These are phyloP conservation scores for Ophidiomyces ophidiicola DNA, from an alignment of 2,329 filamentous ascomycete genomes.

Conservation along the genomic window DNA sequence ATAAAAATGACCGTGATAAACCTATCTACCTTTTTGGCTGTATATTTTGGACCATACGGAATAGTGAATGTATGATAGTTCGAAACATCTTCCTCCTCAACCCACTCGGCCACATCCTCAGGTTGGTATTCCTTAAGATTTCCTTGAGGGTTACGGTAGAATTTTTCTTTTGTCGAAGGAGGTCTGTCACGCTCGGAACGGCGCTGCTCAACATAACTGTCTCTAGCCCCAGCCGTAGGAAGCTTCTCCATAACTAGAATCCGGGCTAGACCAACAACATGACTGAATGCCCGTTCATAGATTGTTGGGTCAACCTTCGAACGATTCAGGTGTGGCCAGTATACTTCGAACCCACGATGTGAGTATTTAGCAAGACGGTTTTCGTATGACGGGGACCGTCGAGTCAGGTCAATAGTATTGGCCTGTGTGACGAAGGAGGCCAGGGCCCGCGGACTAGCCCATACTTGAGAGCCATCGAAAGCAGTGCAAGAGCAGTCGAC, in stretches of 20 bases:
- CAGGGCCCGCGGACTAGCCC: constrained; percentile 62
- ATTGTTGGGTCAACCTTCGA: constrained; percentile 73
- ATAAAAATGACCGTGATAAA: constrained; percentile 20
- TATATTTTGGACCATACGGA: constrained; percentile 23
- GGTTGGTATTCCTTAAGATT: constrained; percentile 68
- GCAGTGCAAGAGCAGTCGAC: constrained; percentile 74
- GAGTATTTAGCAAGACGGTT: constrained; percentile 78
- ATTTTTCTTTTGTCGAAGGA: constrained; percentile 35
- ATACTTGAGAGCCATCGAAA: constrained; percentile 71
- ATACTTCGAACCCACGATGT: constrained; percentile 71
- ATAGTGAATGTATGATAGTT: constrained; percentile 60
- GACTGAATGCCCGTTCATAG: constrained; percentile 66
- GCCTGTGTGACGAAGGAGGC: constrained; percentile 69
- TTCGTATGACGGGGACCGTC: constrained; percentile 76
- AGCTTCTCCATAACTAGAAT: constrained; percentile 69
- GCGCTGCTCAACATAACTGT: constrained; percentile 57
- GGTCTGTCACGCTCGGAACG: constrained; percentile 62
- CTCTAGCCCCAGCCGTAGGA: constrained; percentile 55
- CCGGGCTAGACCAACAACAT: constrained; percentile 64
- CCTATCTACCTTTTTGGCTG: constrained; percentile 24
- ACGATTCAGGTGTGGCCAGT: constrained; percentile 63
- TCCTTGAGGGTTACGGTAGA: constrained; percentile 39
- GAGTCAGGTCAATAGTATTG: constrained; percentile 66
- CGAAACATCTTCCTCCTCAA: constrained; percentile 61
- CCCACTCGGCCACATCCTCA: constrained; percentile 76